A percentile compares a stretch with the other conserved stretches of the same genome.
Conservation (phyloP, 129 eudicot genomes). For the Silybum marianum region DNA sequence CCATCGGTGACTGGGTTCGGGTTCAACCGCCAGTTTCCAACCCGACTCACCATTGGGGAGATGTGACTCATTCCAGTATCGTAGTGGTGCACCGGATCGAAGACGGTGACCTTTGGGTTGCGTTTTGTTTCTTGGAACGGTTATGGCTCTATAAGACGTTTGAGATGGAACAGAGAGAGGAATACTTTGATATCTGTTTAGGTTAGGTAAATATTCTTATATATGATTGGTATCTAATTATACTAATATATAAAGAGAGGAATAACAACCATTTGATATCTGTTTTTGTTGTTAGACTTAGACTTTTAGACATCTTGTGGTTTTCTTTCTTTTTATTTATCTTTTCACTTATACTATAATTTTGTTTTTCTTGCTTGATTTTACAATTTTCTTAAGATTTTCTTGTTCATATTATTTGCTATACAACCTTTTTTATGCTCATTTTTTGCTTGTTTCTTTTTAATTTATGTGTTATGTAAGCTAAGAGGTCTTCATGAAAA, state of each 20-base stretch:
- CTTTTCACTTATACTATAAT: too few species aligned
- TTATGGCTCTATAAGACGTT: slow-evolving; percentile 86
- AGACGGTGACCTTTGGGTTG: slow-evolving; percentile 88
- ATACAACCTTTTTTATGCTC: background rate
- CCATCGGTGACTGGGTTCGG: slow-evolving; percentile 83
- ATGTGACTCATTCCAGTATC: slow-evolving; percentile 66
- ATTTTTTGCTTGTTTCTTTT: background rate
- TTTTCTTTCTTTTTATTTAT: background rate
- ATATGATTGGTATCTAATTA: slow-evolving; percentile 31
- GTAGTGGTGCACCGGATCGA: slow-evolving; percentile 93
- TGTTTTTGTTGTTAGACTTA: background rate
- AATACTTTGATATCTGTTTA: slow-evolving; percentile 66
- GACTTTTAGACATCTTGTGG: background rate
- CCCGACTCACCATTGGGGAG: slow-evolving; percentile 92
- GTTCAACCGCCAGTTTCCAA: slow-evolving; percentile 53
- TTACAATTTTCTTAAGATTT: too few species aligned
- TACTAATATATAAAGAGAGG: background rate
- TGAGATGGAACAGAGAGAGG: slow-evolving; percentile 89
- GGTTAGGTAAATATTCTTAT: slow-evolving; percentile 34
- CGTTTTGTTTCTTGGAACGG: slow-evolving; percentile 79
- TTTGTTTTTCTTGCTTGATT: too few species aligned
- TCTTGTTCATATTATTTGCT: background rate
- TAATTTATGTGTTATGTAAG: background rate
- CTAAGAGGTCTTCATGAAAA: background rate
- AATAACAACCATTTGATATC: background rate